Evolutionary conservation across 1,284 basidiomycete species (phyloP).

Genomic region (Ustilago cynodontis): DNA sequence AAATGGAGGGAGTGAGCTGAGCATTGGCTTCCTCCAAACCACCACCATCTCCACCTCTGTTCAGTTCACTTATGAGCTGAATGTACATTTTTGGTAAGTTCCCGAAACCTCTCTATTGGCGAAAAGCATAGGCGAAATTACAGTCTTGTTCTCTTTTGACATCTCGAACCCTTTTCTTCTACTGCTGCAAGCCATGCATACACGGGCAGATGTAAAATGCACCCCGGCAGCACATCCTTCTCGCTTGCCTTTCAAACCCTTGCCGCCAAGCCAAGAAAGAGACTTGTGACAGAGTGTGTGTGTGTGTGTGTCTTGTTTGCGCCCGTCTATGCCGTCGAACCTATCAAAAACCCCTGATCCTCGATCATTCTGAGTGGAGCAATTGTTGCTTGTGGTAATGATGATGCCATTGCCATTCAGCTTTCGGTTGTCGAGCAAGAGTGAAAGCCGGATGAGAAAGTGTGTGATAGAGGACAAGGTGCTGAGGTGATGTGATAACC

Average conservation of each 20-base stretch:
- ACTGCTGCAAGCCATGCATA: conserved; percentile 4
- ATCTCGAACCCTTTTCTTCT: not conserved
- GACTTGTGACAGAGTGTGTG: no score
- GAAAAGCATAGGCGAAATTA: no score
- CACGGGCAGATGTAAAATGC: not conserved
- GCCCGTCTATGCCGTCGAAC: not conserved
- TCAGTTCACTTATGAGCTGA: no score
- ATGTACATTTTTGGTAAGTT: no score
- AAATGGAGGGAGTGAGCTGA: no score
- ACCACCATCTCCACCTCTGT: no score
- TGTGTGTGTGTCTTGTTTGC: no score
- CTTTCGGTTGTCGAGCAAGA: not conserved
- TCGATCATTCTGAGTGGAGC: not conserved
- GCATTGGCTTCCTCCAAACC: no score
- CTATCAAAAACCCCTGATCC: not conserved
- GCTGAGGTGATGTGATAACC: not conserved
- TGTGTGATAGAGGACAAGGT: not conserved
- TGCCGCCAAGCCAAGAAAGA: conserved; percentile 2
- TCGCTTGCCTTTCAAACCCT: conserved; percentile 1
- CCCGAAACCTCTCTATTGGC: no score
- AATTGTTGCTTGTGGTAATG: not conserved
- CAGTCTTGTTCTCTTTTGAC: not conserved
- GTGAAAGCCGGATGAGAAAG: not conserved
- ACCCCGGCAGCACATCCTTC: not conserved
- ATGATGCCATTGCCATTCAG: no score